Evolutionary conservation across 1,284 basidiomycete species (phyloP).

Genomic region (Sanghuangporus baumii): DNA sequence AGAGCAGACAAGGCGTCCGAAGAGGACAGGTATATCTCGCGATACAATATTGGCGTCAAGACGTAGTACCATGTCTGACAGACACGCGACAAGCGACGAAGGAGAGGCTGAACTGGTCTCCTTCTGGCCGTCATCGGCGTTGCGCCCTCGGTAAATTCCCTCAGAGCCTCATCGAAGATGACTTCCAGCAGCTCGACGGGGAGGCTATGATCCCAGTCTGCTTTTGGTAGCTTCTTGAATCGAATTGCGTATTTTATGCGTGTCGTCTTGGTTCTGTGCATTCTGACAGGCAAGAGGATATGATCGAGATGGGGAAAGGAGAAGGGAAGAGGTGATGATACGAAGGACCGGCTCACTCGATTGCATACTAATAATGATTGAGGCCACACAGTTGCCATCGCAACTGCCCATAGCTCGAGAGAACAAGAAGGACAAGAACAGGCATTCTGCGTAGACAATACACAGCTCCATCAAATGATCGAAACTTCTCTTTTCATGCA

Average conservation of each 20-base stretch:
- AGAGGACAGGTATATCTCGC: conserved; percentile 2
- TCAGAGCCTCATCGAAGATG: background rate
- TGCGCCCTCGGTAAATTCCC: background rate
- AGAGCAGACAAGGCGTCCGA: background rate
- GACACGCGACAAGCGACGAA: background rate
- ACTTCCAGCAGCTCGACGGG: background rate
- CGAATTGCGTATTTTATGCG: background rate
- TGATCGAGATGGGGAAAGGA: background rate
- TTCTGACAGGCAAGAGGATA: background rate
- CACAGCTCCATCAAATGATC: no score
- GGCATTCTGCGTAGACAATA: no score
- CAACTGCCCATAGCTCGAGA: background rate
- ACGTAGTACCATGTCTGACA: background rate
- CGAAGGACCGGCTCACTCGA: background rate
- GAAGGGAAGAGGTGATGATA: background rate
- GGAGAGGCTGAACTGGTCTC: background rate
- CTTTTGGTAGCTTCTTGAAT: background rate
- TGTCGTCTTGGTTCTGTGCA: background rate
- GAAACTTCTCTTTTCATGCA: no score
- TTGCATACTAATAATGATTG: background rate
- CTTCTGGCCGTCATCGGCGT: background rate
- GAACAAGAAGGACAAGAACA: no score
- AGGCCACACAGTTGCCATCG: background rate
- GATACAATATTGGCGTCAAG: background rate
- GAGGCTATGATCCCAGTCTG: background rate